phyloP scores from a whole-genome alignment of 148 eudicot genomes.

The Linanthus parryae region DNA sequence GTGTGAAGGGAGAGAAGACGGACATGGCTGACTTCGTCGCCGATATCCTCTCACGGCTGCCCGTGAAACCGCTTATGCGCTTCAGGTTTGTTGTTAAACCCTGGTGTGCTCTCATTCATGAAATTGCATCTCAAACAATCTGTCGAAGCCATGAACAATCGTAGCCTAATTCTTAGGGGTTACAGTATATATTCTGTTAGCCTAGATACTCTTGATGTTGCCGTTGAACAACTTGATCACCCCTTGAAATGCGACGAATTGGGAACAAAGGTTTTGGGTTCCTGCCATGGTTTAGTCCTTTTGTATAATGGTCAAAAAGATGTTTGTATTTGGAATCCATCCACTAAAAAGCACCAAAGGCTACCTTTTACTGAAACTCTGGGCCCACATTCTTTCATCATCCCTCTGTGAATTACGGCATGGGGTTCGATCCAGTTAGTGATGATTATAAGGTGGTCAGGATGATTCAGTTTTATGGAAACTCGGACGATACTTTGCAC shows the following conservation, averaged over 20 bases:
- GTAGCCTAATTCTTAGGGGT: slow-evolving; percentile 6
- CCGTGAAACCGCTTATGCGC: slow-evolving; percentile 11
- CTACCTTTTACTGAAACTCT: not conserved
- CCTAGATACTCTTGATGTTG: no score
- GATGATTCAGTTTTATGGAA: no score
- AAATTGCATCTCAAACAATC: slow-evolving; percentile 24
- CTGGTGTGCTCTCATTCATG: slow-evolving; percentile 16
- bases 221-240: slow-evolving; percentile 15
- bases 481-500: no score
- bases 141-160: slow-evolving; percentile 1
- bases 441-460: no score
- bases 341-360: slow-evolving; percentile 12
- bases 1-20: slow-evolving; percentile 9
- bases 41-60: slow-evolving; percentile 10
- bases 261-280: slow-evolving; percentile 19
- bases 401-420: slow-evolving; percentile 12
- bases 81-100: slow-evolving; percentile 17
- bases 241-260: slow-evolving; percentile 1
- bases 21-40: slow-evolving; percentile 1
- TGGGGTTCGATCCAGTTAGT: slow-evolving; percentile 34
- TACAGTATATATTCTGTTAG: slow-evolving; percentile 3
- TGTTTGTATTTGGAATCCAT: slow-evolving; percentile 15
- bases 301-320: slow-evolving; percentile 13
- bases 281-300: slow-evolving; percentile 29
- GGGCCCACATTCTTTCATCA: not conserved